Base-by-base conservation (phyloP, 768 basidiomycete genomes). In the Boletus pseudopeckii region DNA sequence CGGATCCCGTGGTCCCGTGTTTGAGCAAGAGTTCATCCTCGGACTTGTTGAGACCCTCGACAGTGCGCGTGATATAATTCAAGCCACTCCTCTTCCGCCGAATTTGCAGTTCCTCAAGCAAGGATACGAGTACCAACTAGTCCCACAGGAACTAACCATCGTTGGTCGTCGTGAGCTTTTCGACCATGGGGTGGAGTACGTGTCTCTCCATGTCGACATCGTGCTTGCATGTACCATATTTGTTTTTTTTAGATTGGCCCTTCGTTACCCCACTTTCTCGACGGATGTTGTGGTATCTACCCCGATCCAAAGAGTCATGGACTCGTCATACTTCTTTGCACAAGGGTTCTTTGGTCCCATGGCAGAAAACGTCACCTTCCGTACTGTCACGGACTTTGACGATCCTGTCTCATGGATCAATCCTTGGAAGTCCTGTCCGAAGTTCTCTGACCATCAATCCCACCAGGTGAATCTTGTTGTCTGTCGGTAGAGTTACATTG, bases 251-350 rank as follows among this genome's bases (percentile, higher is more conserved):
- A 69, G 64, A 14, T 63, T 63, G 24, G 53, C 59, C 28, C 53
- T 66, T 53, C 61, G 45, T 14, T 60, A 66, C 20, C 66, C 67
- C n/a, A 43, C 44, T 7, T 44, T 64, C n/a, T 52, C 54, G 32
- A 59, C 66, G 18, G 52, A 60, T 20, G 42, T 49, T 9, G 48
- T 64, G 28, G 13, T 62, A 24, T 62, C 63, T 24, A 58, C 53
- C 36, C 38, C 50, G 1, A 24, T 56, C 5, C 56, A 53, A 44
- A 60, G 67, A 55, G 71, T 74, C 48, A 41, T 75, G n/a, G 75
- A 77, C 53, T 74, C 73, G 3, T 68, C 75, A 17, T 66, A 68
- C 54, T 78, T 74, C 65, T 77, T 77, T 58, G 67, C 66, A 37
- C 54, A 67, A 32, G 74, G 75, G 0, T 72, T 73, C 60, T 73